Percentiles rank a stretch among this genome's conserved stretches.
phyloP scores from a whole-genome alignment of 2,329 filamentous ascomycete species.

The Colletotrichum agaves region DNA sequence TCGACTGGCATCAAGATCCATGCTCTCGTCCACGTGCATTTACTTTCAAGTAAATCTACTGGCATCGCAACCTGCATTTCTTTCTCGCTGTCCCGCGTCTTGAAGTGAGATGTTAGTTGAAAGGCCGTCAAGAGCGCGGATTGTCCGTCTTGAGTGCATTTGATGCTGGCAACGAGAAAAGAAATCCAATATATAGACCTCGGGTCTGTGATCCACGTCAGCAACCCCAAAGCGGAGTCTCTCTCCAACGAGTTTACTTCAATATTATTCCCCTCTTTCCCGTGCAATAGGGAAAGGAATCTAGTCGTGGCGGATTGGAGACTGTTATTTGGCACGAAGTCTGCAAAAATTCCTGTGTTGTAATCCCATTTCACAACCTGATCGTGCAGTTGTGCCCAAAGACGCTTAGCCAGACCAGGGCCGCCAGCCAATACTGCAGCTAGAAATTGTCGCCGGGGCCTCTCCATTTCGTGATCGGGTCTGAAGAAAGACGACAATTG shows the following conservation, averaged over 20 bases:
- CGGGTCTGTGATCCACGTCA: slow-evolving; percentile 25
- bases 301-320: background rate
- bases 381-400: slow-evolving; percentile 9
- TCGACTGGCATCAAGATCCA: slow-evolving; percentile 2
- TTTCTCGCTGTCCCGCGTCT: background rate
- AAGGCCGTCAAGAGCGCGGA: slow-evolving; percentile 1
- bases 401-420: background rate
- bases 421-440: slow-evolving; percentile 1
- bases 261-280: fast-evolving
- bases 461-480: slow-evolving; percentile 7
- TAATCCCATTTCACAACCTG: slow-evolving; percentile 13
- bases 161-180: background rate
- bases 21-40: slow-evolving; percentile 20
- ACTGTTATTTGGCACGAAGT: background rate
- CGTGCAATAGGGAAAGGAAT: background rate
- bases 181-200: slow-evolving; percentile 23
- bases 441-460: background rate
- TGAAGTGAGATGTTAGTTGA: background rate
- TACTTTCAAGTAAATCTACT: background rate
- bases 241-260: no score
- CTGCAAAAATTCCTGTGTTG: slow-evolving; percentile 15
- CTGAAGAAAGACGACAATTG: background rate
- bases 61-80: slow-evolving; percentile 4
- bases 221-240: background rate
- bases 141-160: background rate